Evolutionary conservation across 2,329 filamentous ascomycete genomes (phyloP), one percentile per base, ranked within the genome.

Genomic region (Falciphora oryzae): DNA sequence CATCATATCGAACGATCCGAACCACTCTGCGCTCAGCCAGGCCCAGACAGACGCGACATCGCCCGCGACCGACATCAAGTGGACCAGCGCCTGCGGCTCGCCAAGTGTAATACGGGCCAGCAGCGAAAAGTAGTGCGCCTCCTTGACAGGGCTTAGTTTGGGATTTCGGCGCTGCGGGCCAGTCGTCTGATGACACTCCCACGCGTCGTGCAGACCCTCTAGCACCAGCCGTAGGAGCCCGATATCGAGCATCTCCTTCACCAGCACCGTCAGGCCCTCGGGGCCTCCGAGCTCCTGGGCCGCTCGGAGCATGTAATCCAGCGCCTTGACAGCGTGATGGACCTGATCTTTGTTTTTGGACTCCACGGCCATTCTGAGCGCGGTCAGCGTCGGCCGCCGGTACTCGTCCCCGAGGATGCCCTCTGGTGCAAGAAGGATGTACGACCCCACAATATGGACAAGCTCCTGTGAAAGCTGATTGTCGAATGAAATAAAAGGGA

Each of bases 121-220:
- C 2, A 98, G 87, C 5, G 87, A 85, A 72, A 96, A 90, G 74
- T 96, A 97, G 73, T 97, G 91, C 0, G 90, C 90, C 72, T 97
- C 88, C 0, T 91, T 88, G 14, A 93, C 83, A 16, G 88, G 86
- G 70, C 89, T 89, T 44, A 97, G 84, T 35, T 86, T 85, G 57
- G 88, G 84, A 27, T 85, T 81, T 69, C 84, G 90, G 31, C 84
- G 84, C 71, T 91, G 90, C 0, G 94, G 93, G 0, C 95, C 94
- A 0, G 90, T 91, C 0, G 90, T 92, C 73, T 96, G 89, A 70
- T 91, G 89, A 3, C 91, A 88, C 71, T 90, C 85, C 83, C 86
- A 88, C 3, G 88, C 84, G 63, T 88, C 84, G 71, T 86, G 87
- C 1, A 94, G 81, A 11, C 84, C 85, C 68, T 85, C 81, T 22